Percentiles rank a stretch among this genome's conserved stretches.
These are phyloP conservation scores for Neurospora sp. DNA, from an alignment of 495 filamentous ascomycete genomes.

Conservation along the genomic window DNA sequence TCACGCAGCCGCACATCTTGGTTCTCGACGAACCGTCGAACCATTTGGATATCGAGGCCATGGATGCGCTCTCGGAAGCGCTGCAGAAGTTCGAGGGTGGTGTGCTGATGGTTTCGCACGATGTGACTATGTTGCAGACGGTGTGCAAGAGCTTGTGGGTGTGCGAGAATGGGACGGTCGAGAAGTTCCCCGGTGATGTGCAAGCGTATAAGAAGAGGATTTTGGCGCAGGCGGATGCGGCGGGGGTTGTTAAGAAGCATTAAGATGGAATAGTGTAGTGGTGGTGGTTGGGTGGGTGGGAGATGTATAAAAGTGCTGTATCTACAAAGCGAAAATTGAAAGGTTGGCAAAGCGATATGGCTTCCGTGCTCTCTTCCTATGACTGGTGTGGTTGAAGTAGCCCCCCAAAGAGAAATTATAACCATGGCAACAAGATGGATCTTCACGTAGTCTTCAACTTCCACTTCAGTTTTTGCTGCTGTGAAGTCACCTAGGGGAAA, in stretches of 20 bases:
- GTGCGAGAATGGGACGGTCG: constrained; percentile 89
- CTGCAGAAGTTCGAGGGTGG: constrained; percentile 83
- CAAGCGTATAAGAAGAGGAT: constrained; percentile 98
- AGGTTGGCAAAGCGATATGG: neutral
- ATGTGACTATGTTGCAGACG: constrained; percentile 92
- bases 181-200: constrained; percentile 91
- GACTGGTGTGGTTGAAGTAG: neutral
- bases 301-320: neutral
- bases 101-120: constrained; percentile 97
- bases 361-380: neutral
- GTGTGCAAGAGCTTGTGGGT: constrained; percentile 95
- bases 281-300: neutral
- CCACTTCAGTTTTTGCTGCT: neutral
- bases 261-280: constrained; percentile 12
- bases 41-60: constrained; percentile 97
- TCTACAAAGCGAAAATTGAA: neutral
- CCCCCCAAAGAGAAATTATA: neutral
- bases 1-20: constrained; percentile 91
- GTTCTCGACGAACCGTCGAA: constrained; percentile 98
- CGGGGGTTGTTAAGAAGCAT: constrained; percentile 65
- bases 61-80: constrained; percentile 86
- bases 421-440: neutral
- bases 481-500: neutral
- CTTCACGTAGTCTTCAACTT: neutral
- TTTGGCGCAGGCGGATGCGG: constrained; percentile 74